Percentiles rank a stretch among this genome's conserved stretches.
Conservation (phyloP, 805 yeast genomes). For the Blastobotrys muscicola region DNA sequence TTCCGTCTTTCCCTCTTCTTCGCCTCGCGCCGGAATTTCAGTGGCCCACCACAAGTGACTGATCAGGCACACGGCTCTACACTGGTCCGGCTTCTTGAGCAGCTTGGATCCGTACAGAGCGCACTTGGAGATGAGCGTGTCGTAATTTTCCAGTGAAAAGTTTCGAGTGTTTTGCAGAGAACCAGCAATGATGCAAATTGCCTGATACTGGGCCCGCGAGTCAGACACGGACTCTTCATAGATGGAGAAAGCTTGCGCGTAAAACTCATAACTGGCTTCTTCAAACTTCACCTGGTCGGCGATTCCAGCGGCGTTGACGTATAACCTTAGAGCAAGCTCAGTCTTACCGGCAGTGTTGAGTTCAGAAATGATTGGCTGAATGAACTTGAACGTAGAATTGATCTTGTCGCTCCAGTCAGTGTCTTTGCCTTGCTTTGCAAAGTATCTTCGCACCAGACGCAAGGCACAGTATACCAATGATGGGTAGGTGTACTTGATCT, state of each 20-base stretch:
- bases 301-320: constrained; percentile 57
- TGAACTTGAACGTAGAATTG: constrained; percentile 59
- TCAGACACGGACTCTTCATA: constrained; percentile 61
- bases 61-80: constrained; percentile 79
- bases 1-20: constrained; percentile 35
- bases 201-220: constrained; percentile 44
- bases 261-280: constrained; percentile 77
- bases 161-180: constrained; percentile 43
- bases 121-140: constrained; percentile 70
- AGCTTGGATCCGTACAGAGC: constrained; percentile 83
- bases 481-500: constrained; percentile 63
- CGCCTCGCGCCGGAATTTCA: constrained; percentile 42
- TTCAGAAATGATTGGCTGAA: constrained; percentile 62
- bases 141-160: constrained; percentile 60
- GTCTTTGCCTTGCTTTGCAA: constrained; percentile 16
- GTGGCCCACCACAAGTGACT: constrained; percentile 94
- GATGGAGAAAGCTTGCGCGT: constrained; percentile 75
- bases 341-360: constrained; percentile 34
- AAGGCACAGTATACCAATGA: constrained; percentile 57
- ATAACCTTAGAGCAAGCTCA: constrained; percentile 33
- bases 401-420: constrained; percentile 21
- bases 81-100: constrained; percentile 87
- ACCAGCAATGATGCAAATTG: constrained; percentile 41
- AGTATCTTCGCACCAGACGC: constrained; percentile 45
- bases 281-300: constrained; percentile 71